Base-by-base conservation (phyloP, 2,329 filamentous ascomycete species). In the Huntiella bhutanensis region DNA sequence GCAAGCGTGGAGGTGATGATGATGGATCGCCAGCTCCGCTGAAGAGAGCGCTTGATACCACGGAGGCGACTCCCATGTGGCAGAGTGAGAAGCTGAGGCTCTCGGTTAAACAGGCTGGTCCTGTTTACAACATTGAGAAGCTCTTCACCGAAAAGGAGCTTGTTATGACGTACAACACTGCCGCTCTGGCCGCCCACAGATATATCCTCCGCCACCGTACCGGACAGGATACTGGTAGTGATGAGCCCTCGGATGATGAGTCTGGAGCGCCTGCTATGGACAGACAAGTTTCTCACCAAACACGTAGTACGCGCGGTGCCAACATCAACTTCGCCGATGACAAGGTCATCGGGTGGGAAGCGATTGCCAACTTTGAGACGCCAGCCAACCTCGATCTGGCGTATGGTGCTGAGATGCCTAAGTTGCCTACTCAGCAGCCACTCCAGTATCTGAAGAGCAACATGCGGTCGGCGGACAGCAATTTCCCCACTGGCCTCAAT, bases 131-230 rank as follows among this genome's bases (percentile, higher is more conserved):
- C 56, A 71, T 81, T 49, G 75, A 80, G 54, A 80, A 80, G 62
- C 68, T 81, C 34, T 81, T 81, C 43, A 80, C 76, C 0, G 77
- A 81, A 54, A 80, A 77, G 59, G 77, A 81, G 60, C 65, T 81
- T 28, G 68, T 71, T 4, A 69, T 80, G 64, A 73, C 73, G 22
- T 79, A 79, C 57, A 79, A 78, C 50, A 62, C 66, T 4, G 71
- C 77, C 4, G 75, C 76, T 28, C 54, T 77, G 15, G 75, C 75
- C 2, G 69, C 77, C 6, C 72, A 78, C 57, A 71, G 73, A 51
- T 72, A 76, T 54, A 66, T 79, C 48, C 59, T 77, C 45, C 69
- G 72, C 33, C 73, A 75, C 55, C 70, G 69, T 43, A 41, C 35
- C 17, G 50, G 50, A n/a, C 39, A 43, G 11, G 45, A 43, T 33